Evolutionary conservation across 78 protist species (phyloP), one percentile per base, ranked within the genome.

Genomic region (Monocercomonoides exilis): DNA sequence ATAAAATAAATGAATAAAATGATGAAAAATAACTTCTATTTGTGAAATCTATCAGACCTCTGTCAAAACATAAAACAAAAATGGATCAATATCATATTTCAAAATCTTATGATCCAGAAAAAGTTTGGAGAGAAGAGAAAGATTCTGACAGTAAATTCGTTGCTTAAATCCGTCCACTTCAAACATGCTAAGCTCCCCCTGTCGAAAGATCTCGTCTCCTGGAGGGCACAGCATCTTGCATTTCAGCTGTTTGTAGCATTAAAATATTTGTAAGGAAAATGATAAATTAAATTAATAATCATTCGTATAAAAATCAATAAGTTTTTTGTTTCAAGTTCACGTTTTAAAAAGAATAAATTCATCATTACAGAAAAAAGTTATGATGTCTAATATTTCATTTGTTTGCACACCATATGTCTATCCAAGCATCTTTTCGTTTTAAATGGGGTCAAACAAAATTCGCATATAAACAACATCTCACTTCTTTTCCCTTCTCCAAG

Each of bases 81-180:
- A 97, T 33, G 99, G 97, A 44, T 95, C 99, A 0, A 95, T 94
- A 87, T 93, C 95, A 77, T 94, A 95, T 84, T 90, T 93, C 36
- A 95, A 89, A 0, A 96, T 93, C 90, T 97, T 96, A 93, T 96
- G 97, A 87, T 97, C 98, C 3, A 97, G 88, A 36, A 96, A 96
- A 45, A 96, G 89, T 88, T 97, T 96, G 2, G 98, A 92, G 32
- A 96, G 89, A 1, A 96, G 89, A 87, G 98, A 96, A 34, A 98
- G 87, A 84, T 93, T 91, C 86, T 96, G 99, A 90, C 98, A 95
- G 84, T 95, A 96, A 11, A 95, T 93, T 80, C 91, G 91, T 35
- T 90, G 80, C 90, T 91, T 85, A 64, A 92, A 87, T 1, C 99
- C 99, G 63, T 95, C 97, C 45, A 97, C 93, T 86, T 97, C 96